Base-by-base conservation (phyloP, 805 yeast genomes). In the Candida alai region DNA sequence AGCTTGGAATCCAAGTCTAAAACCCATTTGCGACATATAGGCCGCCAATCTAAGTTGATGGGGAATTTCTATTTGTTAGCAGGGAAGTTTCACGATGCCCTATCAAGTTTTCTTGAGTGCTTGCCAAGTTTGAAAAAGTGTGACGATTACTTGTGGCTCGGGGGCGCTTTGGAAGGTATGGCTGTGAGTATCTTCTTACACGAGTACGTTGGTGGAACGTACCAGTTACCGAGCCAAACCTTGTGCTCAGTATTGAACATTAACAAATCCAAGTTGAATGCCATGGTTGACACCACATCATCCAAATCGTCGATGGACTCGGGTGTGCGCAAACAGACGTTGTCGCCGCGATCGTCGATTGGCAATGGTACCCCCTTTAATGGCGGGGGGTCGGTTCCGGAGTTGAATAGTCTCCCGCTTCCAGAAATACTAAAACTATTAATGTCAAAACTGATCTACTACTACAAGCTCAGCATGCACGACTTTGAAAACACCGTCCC, bases 101-200 rank as follows among this genome's bases (percentile, higher is more conserved):
- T 89, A 35, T 65, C 69, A 16, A 77, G 78, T 39, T 80, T 88
- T 46, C 73, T 80, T n/a, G 95, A 88, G 25, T 80, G 96, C 0
- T 68, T 82, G 1, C 48, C 63, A 2, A 60, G 72, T 16, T 58
- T 87, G 35, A 77, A 76, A 40, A 66, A 74, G 9, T 66, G 80
- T 2, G 77, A 77, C 32, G 98, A 93, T 53, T 73, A 74, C 47
- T 61, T 93, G 6, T 93, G 97, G 97, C 67, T 86, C 10, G 97
- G 82, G 0, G 80, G 90, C 19, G 78, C 96, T 0, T 53, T 90
- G n/a, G 96, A 88, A 46, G 86, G 89, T 0, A 61, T 88, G 8
- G 83, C 82, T 0, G 76, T 85, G 1, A 74, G 84, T 39, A 54
- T 82, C 25, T 54, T 82, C 4, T 55, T 88, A 35, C 62, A 85